phyloP scores from a whole-genome alignment of 192 early-diverging fungal species.

The Glomus cerebriforme region DNA sequence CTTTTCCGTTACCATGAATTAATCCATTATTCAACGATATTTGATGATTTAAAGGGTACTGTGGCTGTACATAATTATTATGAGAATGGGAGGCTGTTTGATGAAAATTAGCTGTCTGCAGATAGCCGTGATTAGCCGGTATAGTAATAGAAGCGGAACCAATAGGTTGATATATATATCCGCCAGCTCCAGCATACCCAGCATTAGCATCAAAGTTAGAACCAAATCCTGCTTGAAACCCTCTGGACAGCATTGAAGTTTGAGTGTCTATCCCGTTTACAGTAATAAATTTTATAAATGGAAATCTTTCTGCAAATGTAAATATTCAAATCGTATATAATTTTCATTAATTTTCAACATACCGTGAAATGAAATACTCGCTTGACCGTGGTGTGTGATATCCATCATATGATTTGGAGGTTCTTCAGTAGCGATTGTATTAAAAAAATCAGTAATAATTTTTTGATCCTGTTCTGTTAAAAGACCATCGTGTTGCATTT shows the following conservation, averaged over 20 bases:
- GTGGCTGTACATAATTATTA: not conserved
- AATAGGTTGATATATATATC: conserved; percentile 21
- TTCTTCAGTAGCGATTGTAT: conserved; percentile 17
- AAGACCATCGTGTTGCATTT: conserved; percentile 23
- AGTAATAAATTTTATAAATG: not conserved
- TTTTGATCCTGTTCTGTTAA: conserved; percentile 27
- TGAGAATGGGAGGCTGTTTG: not conserved
- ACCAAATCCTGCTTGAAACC: conserved; percentile 14
- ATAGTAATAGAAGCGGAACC: conserved; percentile 11
- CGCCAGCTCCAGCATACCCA: not conserved
- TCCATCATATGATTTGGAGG: conserved; percentile 26
- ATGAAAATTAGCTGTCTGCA: not conserved
- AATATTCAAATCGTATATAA: not conserved
- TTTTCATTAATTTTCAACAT: not conserved
- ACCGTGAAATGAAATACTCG: conserved; percentile 16
- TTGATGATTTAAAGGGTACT: not conserved
- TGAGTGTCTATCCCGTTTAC: not conserved
- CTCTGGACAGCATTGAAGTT: not conserved
- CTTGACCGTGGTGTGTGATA: not conserved
- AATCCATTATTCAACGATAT: not conserved
- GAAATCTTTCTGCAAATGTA: not conserved
- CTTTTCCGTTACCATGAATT: not conserved
- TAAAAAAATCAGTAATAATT: conserved; percentile 21
- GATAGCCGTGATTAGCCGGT: not conserved
- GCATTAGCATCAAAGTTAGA: not conserved